phyloP scores from a whole-genome alignment of 2,329 filamentous ascomycete genomes.

The Ophiosphaerella herpotricha region DNA sequence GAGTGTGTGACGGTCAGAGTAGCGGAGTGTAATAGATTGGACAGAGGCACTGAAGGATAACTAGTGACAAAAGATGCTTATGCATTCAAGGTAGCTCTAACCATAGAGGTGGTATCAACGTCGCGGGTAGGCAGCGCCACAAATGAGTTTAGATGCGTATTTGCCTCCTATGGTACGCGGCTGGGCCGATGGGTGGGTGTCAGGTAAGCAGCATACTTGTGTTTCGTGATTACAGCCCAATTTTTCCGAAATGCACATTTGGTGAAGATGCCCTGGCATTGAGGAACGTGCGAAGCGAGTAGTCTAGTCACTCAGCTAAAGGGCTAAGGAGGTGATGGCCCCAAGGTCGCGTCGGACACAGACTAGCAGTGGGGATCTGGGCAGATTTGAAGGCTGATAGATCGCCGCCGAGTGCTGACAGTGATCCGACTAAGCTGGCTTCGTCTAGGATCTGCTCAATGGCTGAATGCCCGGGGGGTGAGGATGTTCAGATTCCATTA shows the following conservation, averaged over 20 bases:
- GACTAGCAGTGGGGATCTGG: constrained; percentile 30
- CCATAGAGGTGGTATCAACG: constrained; percentile 17
- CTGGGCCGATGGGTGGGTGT: constrained; percentile 20
- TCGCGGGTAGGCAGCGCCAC: constrained; percentile 30
- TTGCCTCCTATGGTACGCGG: constrained; percentile 22
- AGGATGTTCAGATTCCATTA: constrained; percentile 1
- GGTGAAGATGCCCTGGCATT: constrained; percentile 9
- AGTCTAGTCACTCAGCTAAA: constrained; percentile 19
- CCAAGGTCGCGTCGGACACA: constrained; percentile 32
- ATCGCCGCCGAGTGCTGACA: constrained; percentile 18
- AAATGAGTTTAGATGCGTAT: constrained; percentile 16
- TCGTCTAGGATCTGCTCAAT: constrained; percentile 21
- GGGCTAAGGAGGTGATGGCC: constrained; percentile 16
- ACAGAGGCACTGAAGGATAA: not conserved
- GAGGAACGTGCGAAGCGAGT: constrained; percentile 22
- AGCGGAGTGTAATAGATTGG: constrained; percentile 4
- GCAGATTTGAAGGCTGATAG: constrained; percentile 10
- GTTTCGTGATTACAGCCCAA: constrained; percentile 24
- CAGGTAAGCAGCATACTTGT: constrained; percentile 22
- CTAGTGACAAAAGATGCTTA: not conserved
- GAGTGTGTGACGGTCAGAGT: constrained; percentile 4
- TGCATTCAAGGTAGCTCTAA: constrained; percentile 4
- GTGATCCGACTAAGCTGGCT: constrained; percentile 13
- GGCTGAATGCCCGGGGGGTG: constrained; percentile 9
- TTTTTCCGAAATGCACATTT: constrained; percentile 16